Evolutionary conservation across 2,329 filamentous ascomycete genomes (phyloP).

Genomic region (Rhynchosporium secalis): DNA sequence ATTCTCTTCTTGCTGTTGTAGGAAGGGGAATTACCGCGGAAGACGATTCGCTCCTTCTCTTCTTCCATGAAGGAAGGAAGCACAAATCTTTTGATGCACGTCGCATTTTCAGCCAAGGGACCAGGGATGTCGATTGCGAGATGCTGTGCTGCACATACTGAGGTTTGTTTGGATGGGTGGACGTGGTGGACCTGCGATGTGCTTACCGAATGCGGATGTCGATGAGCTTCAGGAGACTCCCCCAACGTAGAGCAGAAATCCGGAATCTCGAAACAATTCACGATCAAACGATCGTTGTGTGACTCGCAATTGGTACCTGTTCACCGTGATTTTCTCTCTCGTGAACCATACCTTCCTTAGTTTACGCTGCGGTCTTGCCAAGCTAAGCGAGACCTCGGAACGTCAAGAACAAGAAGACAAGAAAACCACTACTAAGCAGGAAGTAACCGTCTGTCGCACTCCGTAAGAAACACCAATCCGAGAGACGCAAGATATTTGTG

Average conservation of each 20-base stretch:
- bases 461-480: background rate
- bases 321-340: background rate
- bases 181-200: conserved; percentile 4
- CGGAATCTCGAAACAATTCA: no score
- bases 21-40: conserved; percentile 7
- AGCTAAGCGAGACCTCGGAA: conserved; percentile 11
- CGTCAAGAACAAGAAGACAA: background rate
- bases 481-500: background rate
- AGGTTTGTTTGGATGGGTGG: background rate
- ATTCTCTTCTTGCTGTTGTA: background rate
- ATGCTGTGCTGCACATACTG: background rate
- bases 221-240: background rate
- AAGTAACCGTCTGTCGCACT: background rate
- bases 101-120: conserved; percentile 15
- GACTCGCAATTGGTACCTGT: background rate
- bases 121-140: background rate
- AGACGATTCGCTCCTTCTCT: background rate
- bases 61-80: background rate
- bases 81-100: conserved; percentile 13
- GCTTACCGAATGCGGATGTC: background rate
- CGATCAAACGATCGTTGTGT: no score
- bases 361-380: background rate
- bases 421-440: background rate
- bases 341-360: background rate
- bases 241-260: no score